phyloP scores from a whole-genome alignment of 2,329 filamentous ascomycete species.

The Eutypella sp. region DNA sequence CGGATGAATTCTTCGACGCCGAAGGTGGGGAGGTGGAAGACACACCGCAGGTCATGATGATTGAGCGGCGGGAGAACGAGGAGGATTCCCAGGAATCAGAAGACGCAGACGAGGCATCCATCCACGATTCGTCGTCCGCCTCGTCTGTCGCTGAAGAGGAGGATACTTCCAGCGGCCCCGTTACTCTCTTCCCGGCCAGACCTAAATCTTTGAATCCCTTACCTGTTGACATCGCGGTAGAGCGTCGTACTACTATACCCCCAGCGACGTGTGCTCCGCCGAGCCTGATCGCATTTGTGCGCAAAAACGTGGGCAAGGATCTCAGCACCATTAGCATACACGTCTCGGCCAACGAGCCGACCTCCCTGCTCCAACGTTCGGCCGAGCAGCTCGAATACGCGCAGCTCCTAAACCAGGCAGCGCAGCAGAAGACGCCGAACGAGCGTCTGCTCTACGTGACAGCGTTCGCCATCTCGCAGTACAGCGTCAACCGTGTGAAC shows the following conservation, averaged over 20 bases:
- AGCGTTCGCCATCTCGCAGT: conserved; percentile 84
- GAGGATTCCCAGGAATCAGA: conserved; percentile 56
- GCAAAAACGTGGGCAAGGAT: conserved; percentile 98
- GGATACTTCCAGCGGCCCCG: conserved; percentile 52
- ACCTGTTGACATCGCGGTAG: conserved; percentile 61
- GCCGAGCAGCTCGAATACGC: conserved; percentile 92
- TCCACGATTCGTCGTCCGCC: conserved; percentile 52
- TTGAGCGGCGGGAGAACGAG: conserved; percentile 64
- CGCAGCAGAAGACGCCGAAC: conserved; percentile 50
- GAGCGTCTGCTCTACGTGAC: conserved; percentile 81
- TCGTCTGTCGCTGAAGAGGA: conserved; percentile 58
- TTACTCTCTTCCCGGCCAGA: conserved; percentile 68
- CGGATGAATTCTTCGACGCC: conserved; percentile 94
- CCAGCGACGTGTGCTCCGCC: conserved; percentile 75
- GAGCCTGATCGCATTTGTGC: conserved; percentile 86
- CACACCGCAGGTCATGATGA: conserved; percentile 65
- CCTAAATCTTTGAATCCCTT: conserved; percentile 74
- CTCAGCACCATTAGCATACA: conserved; percentile 96
- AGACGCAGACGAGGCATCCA: conserved; percentile 49
- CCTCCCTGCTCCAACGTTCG: conserved; percentile 79
- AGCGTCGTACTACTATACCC: conserved; percentile 65
- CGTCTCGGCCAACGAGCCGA: conserved; percentile 90
- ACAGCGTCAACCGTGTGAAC: conserved; percentile 76
- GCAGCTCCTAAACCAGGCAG: conserved; percentile 72
- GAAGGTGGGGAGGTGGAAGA: conserved; percentile 56